Conservation (phyloP, 257 asterid species). For the Anisodus acutangulus region DNA sequence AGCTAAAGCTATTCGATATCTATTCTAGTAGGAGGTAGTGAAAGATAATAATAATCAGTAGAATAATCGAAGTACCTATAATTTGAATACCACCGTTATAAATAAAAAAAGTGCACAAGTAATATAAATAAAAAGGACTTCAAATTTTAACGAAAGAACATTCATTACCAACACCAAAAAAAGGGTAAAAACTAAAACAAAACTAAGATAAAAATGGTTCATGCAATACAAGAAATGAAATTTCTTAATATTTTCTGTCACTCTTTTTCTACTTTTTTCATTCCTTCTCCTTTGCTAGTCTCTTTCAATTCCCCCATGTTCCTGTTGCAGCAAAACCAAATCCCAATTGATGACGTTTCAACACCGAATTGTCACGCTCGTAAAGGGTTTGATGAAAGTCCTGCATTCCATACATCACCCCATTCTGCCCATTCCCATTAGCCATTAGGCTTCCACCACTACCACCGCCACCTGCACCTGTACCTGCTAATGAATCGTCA, state of each 20-base stretch:
- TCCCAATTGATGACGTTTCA: constrained; percentile 52
- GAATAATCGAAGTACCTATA: no score
- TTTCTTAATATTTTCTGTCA: neutral
- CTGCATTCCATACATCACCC: neutral
- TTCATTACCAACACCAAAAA: neutral
- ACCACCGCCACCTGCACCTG: constrained; percentile 29
- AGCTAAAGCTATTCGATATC: no score
- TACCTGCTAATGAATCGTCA: neutral
- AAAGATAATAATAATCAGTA: no score
- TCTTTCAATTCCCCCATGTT: constrained; percentile 59
- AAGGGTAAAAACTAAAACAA: neutral
- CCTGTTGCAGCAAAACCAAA: constrained; percentile 57
- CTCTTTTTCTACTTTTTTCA: neutral
- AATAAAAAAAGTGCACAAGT: no score
- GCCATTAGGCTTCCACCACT: constrained; percentile 18
- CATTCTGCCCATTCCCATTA: constrained; percentile 18
- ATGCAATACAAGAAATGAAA: neutral
- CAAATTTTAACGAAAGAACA: neutral
- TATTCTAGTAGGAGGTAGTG: no score
- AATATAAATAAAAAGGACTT: neutral
- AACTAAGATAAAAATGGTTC: neutral
- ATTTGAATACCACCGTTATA: no score
- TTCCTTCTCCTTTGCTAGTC: neutral
- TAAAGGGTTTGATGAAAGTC: constrained; percentile 31
- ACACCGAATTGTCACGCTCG: constrained; percentile 45